A percentile compares a stretch with the other conserved stretches of the same genome.
phyloP scores from a whole-genome alignment of 306 rosid species.

The Carpinus viminea region DNA sequence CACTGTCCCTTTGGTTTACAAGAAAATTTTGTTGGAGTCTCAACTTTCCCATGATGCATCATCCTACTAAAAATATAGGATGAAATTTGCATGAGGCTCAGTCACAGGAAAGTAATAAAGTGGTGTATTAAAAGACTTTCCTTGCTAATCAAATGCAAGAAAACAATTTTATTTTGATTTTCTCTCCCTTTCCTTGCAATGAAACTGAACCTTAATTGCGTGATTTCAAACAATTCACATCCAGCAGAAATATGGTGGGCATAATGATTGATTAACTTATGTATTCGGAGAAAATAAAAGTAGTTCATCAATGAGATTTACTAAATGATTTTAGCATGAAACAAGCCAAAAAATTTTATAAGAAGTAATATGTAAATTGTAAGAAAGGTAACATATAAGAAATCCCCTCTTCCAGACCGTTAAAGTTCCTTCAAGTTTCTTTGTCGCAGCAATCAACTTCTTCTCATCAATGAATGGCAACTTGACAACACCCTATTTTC shows the following conservation, averaged over 20 bases:
- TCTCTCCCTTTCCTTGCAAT: background rate
- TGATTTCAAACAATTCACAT: background rate
- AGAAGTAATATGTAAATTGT: background rate
- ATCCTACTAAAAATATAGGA: background rate
- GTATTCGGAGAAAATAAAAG: background rate
- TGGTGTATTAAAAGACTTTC: background rate
- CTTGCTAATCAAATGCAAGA: background rate
- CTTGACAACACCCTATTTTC: slow-evolving; percentile 87
- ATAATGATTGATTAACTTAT: background rate
- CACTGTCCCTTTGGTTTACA: background rate
- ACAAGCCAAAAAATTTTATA: background rate
- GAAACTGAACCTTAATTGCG: background rate
- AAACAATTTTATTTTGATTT: background rate
- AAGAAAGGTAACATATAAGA: background rate
- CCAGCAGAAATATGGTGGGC: background rate
- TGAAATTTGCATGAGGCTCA: background rate
- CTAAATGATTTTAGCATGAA: background rate
- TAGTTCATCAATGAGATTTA: background rate
- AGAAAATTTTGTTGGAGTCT: background rate
- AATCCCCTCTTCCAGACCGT: slow-evolving; percentile 55
- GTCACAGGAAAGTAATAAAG: background rate
- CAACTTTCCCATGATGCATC: background rate
- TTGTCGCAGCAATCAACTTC: slow-evolving; percentile 75
- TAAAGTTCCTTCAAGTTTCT: slow-evolving; percentile 79
- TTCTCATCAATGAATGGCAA: slow-evolving; percentile 93